These are phyloP conservation scores for Spergularia marina DNA, from an alignment of 148 eudicot species.

Conservation along the genomic window DNA sequence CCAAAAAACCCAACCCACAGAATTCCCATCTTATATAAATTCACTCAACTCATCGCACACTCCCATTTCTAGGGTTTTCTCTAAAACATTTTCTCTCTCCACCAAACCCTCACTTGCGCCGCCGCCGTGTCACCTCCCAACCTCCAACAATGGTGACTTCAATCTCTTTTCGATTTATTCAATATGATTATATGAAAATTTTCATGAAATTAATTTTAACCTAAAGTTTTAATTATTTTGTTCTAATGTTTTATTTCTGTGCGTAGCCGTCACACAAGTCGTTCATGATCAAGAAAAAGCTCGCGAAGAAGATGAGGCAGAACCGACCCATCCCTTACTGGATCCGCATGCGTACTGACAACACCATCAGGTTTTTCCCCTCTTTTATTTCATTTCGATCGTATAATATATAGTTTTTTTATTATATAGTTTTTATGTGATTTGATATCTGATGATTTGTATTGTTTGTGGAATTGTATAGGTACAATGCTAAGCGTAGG, in stretches of 20 bases:
- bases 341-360: slow-evolving; percentile 85
- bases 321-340: slow-evolving; percentile 87
- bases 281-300: slow-evolving; percentile 82
- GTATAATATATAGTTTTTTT: background rate
- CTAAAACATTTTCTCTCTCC: background rate
- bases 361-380: slow-evolving; percentile 55
- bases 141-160: slow-evolving; percentile 24
- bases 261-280: slow-evolving; percentile 81
- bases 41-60: background rate
- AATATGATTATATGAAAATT: too few relatives aligned
- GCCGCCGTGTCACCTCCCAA: slow-evolving; percentile 18
- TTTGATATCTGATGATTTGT: background rate
- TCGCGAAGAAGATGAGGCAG: slow-evolving; percentile 93
- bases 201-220: background rate
- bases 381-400: background rate
- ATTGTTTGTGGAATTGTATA: background rate
- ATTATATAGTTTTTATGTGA: background rate
- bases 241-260: too few relatives aligned
- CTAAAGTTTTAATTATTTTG: too few relatives aligned
- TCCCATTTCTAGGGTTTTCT: slow-evolving; percentile 8
- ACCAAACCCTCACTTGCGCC: too few relatives aligned
- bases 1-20: background rate
- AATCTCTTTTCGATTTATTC: background rate
- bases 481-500: slow-evolving; percentile 39
- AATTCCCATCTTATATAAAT: background rate